Evolutionary conservation across 371 early-diverging fungal species (phyloP), one percentile per base, ranked within the genome.

Genomic region (Lichtheimia corymbifera): DNA sequence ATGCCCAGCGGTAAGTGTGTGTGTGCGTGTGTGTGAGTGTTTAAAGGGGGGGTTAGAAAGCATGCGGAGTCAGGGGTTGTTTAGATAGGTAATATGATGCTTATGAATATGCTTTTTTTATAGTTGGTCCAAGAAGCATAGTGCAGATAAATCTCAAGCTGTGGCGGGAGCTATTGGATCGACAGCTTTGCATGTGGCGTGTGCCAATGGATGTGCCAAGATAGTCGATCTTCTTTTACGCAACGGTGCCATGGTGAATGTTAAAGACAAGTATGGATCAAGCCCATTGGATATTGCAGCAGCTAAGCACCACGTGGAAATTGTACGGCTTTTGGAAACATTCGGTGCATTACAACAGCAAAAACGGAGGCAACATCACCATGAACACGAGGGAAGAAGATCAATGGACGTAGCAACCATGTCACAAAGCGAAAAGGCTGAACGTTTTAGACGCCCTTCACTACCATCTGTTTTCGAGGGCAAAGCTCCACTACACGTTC

Each of bases 121-220:
- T 49, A 71, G 72, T 57, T 71, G 68, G 69, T 62, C 65, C 22
- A 69, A 71, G 41, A 71, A 66, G 47, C 67, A 71, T 28, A 66
- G 67, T 42, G 55, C 61, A 25, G 71, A 71, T 45, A 71, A 71
- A 52, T 66, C 71, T 15, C 61, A 70, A 57, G 71, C 68, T 9
- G 73, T 70, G 13, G 70, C 73, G 30, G 80, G 80, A 5, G 80
- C 83, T 17, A 84, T 72, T 54, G 89, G 89, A 12, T 87, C 87
- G 17, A 89, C 91, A 3, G 86, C 91, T 5, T 63, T 91, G 18
- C 91, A 91, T 65, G 87, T 88, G 71, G 91, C 91, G 6, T 86
- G 87, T 54, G 91, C 91, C 15, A 88, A 88, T 62, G 85, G 86
- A 14, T 85, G 83, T 63, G 60, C 74, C 1, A 73, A 74, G 30